Conservation (phyloP, 163 green algal species). For the Trebouxia gelatinosa region DNA sequence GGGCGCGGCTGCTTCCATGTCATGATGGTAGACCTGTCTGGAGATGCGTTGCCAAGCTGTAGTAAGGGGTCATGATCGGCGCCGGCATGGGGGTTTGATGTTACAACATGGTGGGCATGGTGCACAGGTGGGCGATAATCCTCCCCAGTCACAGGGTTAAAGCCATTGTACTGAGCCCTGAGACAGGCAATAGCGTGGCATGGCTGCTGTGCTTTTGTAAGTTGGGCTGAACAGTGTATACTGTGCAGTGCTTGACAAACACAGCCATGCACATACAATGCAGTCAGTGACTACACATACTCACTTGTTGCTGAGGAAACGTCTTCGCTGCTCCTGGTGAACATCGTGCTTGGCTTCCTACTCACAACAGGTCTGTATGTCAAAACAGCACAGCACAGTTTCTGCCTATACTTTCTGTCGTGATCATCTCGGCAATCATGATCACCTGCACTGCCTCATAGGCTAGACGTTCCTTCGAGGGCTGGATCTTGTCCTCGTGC, state of each 20-base stretch:
- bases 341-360: conserved; percentile 7
- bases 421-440: neutral
- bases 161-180: conserved; percentile 23
- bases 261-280: no score
- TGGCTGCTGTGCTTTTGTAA: no score
- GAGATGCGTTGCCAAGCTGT: neutral
- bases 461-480: neutral
- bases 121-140: conserved; percentile 11
- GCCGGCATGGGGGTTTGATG: neutral
- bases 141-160: conserved; percentile 21
- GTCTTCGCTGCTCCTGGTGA: neutral
- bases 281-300: no score
- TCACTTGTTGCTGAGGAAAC: conserved; percentile 11
- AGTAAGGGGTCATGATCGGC: conserved; percentile 3
- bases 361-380: neutral
- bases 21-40: conserved; percentile 18
- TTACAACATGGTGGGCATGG: neutral
- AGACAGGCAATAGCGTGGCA: no score
- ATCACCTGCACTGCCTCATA: neutral
- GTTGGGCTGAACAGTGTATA: no score
- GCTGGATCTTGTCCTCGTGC: conserved; percentile 23
- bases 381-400: neutral
- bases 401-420: neutral
- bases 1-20: conserved; percentile 9
- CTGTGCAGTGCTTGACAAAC: no score